These are phyloP conservation scores for Phanerodontia chrysosporium DNA, from an alignment of 768 basidiomycete species.

Conservation along the genomic window DNA sequence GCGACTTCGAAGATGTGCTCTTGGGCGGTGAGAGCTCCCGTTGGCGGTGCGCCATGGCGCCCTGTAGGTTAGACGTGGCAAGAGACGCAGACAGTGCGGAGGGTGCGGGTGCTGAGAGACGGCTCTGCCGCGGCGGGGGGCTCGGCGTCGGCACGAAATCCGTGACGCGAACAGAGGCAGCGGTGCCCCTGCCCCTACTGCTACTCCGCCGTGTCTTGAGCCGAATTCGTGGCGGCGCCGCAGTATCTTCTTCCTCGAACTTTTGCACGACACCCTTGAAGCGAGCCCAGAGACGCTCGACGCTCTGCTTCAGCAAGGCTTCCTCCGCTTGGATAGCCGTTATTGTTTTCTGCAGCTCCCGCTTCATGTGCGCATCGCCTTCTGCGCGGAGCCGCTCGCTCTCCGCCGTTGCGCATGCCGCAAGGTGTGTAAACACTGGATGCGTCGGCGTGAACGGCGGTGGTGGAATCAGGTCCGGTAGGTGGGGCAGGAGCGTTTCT, in stretches of 20 bases:
- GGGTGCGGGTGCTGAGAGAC: constrained; percentile 26
- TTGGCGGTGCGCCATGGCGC: constrained; percentile 36
- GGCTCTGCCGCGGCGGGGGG: constrained; percentile 29
- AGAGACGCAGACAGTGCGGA: constrained; percentile 75
- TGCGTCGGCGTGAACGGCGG: constrained; percentile 76
- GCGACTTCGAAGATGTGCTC: neutral
- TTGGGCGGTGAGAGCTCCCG: neutral
- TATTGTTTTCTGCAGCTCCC: constrained; percentile 49
- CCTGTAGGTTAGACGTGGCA: constrained; percentile 53
- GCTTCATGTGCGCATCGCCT: constrained; percentile 55
- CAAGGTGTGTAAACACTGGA: constrained; percentile 62
- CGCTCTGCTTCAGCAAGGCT: constrained; percentile 47
- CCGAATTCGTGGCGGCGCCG: neutral
- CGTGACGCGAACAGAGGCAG: constrained; percentile 37
- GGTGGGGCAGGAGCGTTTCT: constrained; percentile 39
- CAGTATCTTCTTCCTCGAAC: constrained; percentile 33
- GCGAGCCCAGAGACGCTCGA: constrained; percentile 58
- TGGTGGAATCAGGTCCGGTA: constrained; percentile 65
- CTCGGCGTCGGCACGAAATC: constrained; percentile 52
- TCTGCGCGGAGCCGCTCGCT: constrained; percentile 50
- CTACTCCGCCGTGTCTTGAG: constrained; percentile 6
- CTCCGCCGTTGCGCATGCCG: constrained; percentile 48
- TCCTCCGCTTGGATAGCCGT: constrained; percentile 56
- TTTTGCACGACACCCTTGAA: constrained; percentile 47
- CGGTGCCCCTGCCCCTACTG: neutral